phyloP scores from a whole-genome alignment of 2,329 filamentous ascomycete species.

The Xylaria sp. region DNA sequence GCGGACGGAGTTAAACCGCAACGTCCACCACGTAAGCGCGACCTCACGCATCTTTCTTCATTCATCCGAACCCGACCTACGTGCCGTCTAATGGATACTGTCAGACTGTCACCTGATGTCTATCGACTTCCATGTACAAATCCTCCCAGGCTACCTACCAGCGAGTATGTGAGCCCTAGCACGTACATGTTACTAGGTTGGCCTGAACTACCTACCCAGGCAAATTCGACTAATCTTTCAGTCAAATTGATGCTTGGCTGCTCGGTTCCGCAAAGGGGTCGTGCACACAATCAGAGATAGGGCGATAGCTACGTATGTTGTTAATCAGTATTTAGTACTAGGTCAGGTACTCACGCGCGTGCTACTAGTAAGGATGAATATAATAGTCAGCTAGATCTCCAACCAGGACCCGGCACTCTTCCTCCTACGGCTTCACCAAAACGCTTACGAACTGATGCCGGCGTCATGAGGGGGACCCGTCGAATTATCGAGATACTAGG shows the following conservation, averaged over 20 bases:
- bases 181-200: not conserved
- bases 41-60: not conserved
- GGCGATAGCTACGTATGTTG: too few relatives aligned
- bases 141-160: not conserved
- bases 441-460: not conserved
- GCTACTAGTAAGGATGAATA: too few relatives aligned
- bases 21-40: not conserved
- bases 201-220: too few relatives aligned
- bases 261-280: not conserved
- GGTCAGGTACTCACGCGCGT: too few relatives aligned
- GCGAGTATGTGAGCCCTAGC: not conserved
- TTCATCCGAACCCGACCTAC: not conserved
- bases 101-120: too few relatives aligned
- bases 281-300: not conserved
- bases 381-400: too few relatives aligned
- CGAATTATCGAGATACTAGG: not conserved
- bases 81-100: too few relatives aligned
- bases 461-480: not conserved
- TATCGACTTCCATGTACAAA: too few relatives aligned
- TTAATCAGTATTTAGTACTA: too few relatives aligned
- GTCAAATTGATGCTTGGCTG: too few relatives aligned
- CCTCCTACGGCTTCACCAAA: too few relatives aligned
- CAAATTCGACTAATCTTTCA: not conserved
- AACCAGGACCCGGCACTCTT: too few relatives aligned
- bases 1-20: not conserved